Percentiles rank a stretch among this genome's conserved stretches.
Conservation (phyloP, 179 eudicot species). For the Beta corolliflora region DNA sequence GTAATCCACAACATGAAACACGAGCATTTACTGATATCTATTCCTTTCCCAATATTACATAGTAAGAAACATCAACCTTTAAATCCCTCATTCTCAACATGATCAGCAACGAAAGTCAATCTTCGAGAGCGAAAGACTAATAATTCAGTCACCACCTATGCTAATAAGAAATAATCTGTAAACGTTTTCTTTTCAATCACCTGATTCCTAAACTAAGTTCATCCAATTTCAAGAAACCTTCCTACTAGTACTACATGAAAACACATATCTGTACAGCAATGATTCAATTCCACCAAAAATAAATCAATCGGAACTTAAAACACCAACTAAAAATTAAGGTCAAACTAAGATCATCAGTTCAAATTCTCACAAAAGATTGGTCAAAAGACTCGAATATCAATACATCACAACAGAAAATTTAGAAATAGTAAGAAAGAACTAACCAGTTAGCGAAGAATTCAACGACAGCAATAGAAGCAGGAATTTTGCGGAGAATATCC, state of each 20-base stretch:
- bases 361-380: not conserved
- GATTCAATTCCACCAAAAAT: not conserved
- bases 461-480: conserved; percentile 68
- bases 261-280: not conserved
- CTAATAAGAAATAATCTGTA: too few species aligned
- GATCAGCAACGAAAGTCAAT: too few species aligned
- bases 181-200: too few species aligned
- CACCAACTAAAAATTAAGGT: not conserved
- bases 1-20: too few species aligned
- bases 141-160: too few species aligned
- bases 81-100: too few species aligned
- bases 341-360: not conserved
- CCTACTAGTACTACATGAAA: not conserved
- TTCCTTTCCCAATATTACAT: too few species aligned
- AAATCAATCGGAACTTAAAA: not conserved
- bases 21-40: too few species aligned
- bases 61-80: too few species aligned
- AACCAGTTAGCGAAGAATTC: conserved; percentile 96
- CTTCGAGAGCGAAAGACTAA: too few species aligned
- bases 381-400: not conserved
- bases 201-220: too few species aligned
- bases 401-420: not conserved
- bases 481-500: conserved; percentile 59
- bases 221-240: too few species aligned
- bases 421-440: conserved; percentile 10